A percentile compares a stretch with the other conserved stretches of the same genome.
Conservation (phyloP, 305 asterid genomes). For the Fraxinus greggii region DNA sequence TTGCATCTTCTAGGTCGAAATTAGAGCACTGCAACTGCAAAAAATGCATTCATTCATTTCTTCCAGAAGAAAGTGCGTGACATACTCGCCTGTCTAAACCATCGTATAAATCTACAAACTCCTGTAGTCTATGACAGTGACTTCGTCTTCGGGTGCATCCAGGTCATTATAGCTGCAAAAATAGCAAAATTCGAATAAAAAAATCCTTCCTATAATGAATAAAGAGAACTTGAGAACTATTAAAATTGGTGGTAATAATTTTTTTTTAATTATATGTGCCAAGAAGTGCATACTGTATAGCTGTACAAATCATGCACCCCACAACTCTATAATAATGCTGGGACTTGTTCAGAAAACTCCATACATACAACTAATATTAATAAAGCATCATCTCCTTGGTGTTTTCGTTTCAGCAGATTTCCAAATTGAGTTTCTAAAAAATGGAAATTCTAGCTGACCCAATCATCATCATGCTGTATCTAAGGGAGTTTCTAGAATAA, state of each 20-base stretch:
- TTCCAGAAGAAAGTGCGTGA: slow-evolving; percentile 3
- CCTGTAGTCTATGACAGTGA: slow-evolving; percentile 93
- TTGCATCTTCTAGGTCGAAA: slow-evolving; percentile 17
- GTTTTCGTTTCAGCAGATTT: neutral
- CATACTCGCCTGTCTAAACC: neutral
- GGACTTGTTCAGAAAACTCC: neutral
- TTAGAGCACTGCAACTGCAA: neutral
- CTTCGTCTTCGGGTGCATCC: slow-evolving; percentile 99
- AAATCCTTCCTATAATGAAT: neutral
- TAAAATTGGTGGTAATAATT: neutral
- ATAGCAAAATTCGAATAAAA: slow-evolving; percentile 19
- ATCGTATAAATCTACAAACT: slow-evolving; percentile 55
- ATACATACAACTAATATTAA: neutral
- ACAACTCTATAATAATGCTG: neutral
- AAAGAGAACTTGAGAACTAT: neutral
- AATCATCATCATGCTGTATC: neutral
- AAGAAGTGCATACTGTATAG: neutral
- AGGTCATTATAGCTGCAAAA: slow-evolving; percentile 89
- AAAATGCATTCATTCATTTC: neutral
- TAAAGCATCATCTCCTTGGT: neutral
- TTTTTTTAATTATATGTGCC: neutral
- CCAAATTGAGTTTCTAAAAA: neutral
- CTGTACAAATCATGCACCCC: neutral
- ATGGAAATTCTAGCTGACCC: neutral
- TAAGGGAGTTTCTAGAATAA: neutral